Base-by-base conservation (phyloP, 257 asterid genomes). In the Prunella vulgaris region DNA sequence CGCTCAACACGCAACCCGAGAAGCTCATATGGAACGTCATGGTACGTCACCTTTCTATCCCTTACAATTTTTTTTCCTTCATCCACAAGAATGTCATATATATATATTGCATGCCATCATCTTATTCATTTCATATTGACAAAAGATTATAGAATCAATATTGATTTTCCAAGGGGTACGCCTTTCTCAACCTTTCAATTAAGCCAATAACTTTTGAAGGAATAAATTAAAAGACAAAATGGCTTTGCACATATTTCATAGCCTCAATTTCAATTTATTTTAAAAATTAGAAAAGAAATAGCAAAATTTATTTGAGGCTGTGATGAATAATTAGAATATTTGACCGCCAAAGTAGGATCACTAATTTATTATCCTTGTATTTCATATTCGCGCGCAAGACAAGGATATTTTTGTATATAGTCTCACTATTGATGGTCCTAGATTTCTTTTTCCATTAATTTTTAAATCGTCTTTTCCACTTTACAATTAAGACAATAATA, bases 21-120 rank as follows among this genome's bases (percentile, higher is more conserved):
- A 93, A 88, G 21, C 95, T 93, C 69, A 88, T 83, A 2, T 93
- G 99, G 99, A 93, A 93, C 48, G 82, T 93, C 63, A 88, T 93
- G 99, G 98, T 93, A 85, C 4, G 72, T 53, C 2, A 6, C 3
- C 0, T 64, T 3, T 13, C 2, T 30, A 7, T 33, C 4, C 37
- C 6, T 5, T 4, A 5, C 1, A 32, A 0, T n/a, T n/a, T n/a
- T n/a, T n/a, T n/a, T n/a, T n/a, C n/a, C n/a, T n/a, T n/a, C n/a
- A n/a, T n/a, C n/a, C n/a, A n/a, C n/a, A n/a, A n/a, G n/a, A n/a
- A n/a, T n/a, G n/a, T n/a, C n/a, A n/a, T n/a, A n/a, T n/a, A n/a
- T n/a, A n/a, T n/a, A n/a, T n/a, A n/a, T n/a, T n/a, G n/a, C n/a
- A 44, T 44, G 20, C 0, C 52, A n/a, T 44, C 52, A 44, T 44